These are phyloP conservation scores for Xylaria castorea DNA, from an alignment of 495 filamentous ascomycete genomes.

Conservation along the genomic window DNA sequence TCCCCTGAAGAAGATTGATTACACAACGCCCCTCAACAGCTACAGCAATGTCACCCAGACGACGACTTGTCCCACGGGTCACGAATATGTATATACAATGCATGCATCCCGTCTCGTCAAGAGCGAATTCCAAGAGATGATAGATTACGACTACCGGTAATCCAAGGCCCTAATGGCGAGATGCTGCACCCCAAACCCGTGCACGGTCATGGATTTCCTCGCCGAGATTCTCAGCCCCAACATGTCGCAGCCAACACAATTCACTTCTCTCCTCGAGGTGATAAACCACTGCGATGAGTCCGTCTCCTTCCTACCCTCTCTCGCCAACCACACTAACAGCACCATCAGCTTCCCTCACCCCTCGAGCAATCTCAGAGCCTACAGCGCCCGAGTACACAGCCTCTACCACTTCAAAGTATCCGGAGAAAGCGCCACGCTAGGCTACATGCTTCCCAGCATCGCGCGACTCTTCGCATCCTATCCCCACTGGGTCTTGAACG, in stretches of 20 bases:
- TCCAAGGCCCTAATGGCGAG: background rate
- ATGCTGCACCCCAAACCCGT: background rate
- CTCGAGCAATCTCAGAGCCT: slow-evolving; percentile 1
- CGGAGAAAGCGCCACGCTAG: slow-evolving; percentile 1
- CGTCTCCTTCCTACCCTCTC: background rate
- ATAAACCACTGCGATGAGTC: slow-evolving; percentile 28
- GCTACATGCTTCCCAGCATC: slow-evolving; percentile 19
- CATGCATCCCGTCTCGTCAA: background rate
- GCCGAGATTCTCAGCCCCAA: background rate
- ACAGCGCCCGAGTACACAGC: background rate
- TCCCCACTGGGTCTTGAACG: background rate
- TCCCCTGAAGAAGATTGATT: no score
- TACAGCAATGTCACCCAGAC: background rate
- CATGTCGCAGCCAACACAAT: background rate
- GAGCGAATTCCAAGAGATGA: background rate
- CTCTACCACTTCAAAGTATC: slow-evolving; percentile 24
- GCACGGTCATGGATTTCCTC: background rate
- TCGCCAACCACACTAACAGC: background rate
- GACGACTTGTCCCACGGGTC: no score
- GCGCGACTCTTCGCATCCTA: background rate
- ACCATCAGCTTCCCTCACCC: slow-evolving; percentile 19
- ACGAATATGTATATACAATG: background rate
- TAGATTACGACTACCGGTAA: background rate
- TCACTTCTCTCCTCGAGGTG: slow-evolving; percentile 19
- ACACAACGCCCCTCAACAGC: background rate